Evolutionary conservation across 2,329 filamentous ascomycete species (phyloP), one percentile per base, ranked within the genome.

Genomic region (Ilyonectria robusta): DNA sequence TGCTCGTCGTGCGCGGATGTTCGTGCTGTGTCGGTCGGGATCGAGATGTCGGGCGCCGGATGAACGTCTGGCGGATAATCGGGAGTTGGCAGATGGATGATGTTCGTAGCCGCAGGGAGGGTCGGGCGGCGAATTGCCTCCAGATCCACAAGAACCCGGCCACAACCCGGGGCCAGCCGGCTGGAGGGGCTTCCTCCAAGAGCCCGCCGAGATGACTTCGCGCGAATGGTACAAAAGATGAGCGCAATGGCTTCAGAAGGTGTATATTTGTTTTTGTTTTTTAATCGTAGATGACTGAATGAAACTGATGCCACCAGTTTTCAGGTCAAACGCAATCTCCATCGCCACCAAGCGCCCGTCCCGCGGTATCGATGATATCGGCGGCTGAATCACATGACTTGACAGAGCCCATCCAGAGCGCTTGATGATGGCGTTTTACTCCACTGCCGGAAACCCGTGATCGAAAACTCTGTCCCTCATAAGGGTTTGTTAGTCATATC

Each of bases 101-200:
- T 68, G 71, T 70, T 72, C 57, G 58, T 51, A 62, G 42, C 50
- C 61, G 53, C 59, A 65, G 53, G 23, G 62, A 67, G 62, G 62
- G 63, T 69, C 59, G 62, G 65, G 66, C 66, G 68, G 65, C 66
- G 69, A 69, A 68, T 62, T 62, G 44, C 65, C 65, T 53, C 42
- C 65, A 44, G 69, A 69, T 74, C 70, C 72, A 72, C 40, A 57
- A 60, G 60, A 61, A 59, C 62, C 72, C 67, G 67, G 59, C 51
- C 67, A 68, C 50, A 65, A 72, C 70, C 73, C 73, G 73, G 71
- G 63, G 65, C 65, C 69, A 75, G 72, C 73, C 73, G 73, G 69
- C 65, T 69, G 50, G 71, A 73, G 68, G 69, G 71, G 70, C 58
- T 58, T 66, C 46, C 15, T 70, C 29, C 46, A 35, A 37, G 37